A percentile compares a stretch with the other conserved stretches of the same genome.
These are phyloP conservation scores for Paecilomyces variotii DNA, from an alignment of 2,329 filamentous ascomycete species.

Conservation along the genomic window DNA sequence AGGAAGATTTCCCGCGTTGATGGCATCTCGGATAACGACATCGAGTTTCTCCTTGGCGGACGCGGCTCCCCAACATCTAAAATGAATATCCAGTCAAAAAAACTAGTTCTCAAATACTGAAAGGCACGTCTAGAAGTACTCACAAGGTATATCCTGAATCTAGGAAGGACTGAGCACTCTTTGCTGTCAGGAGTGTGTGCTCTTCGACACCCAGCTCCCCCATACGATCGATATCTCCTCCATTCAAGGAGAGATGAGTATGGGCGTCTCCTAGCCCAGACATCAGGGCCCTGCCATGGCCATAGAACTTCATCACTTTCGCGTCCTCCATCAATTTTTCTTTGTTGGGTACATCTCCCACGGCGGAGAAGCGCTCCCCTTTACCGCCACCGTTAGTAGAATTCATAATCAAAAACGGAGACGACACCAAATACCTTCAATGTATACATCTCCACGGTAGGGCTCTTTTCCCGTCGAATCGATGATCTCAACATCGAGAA, in stretches of 20 bases:
- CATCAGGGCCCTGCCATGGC: conserved; percentile 40
- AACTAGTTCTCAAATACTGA: not conserved
- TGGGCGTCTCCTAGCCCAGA: conserved; percentile 44
- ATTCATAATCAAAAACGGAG: not conserved
- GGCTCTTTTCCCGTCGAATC: conserved; percentile 32
- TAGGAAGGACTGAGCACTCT: conserved; percentile 37
- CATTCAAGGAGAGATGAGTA: conserved; percentile 44
- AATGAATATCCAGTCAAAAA: not conserved
- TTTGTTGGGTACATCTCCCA: conserved; percentile 26
- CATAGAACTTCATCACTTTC: conserved; percentile 30
- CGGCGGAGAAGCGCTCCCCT: conserved; percentile 26
- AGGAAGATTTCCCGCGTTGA: conserved; percentile 42
- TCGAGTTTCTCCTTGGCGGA: conserved; percentile 41
- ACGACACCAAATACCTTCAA: conserved; percentile 22
- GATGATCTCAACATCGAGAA: conserved; percentile 33
- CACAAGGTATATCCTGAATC: conserved; percentile 46
- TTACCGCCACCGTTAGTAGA: not conserved
- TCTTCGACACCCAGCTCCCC: conserved; percentile 40
- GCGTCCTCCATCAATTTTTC: conserved; percentile 19
- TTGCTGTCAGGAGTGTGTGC: conserved; percentile 39
- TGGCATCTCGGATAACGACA: conserved; percentile 41
- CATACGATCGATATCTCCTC: conserved; percentile 33
- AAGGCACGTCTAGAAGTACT: not conserved
- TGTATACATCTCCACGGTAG: conserved; percentile 33
- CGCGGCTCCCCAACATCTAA: conserved; percentile 39